Evolutionary conservation across 140 eudicot genomes (phyloP).

Genomic region (Ambrosia hybrid): DNA sequence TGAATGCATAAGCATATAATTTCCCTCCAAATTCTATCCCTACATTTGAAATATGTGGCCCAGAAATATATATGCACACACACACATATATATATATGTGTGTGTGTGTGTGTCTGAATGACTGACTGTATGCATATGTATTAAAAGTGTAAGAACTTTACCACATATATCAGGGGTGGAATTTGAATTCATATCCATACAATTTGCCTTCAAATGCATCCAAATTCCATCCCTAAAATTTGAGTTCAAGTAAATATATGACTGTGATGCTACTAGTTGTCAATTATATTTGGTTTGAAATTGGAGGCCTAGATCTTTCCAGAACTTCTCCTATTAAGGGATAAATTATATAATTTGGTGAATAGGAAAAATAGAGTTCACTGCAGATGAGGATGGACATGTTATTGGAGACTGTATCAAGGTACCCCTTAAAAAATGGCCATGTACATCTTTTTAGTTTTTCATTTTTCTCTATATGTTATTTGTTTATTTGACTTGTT

Average conservation of each 20-base stretch:
- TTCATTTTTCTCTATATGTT: neutral
- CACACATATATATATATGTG: no score
- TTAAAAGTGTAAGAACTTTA: no score
- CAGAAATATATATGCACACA: neutral
- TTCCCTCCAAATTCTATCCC: neutral
- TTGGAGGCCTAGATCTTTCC: no score
- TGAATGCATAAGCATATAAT: neutral
- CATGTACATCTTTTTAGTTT: neutral
- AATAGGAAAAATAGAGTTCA: slow-evolving; percentile 79
- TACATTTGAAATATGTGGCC: neutral
- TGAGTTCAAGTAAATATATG: slow-evolving; percentile 3
- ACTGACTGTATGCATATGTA: no score
- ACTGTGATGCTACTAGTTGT: neutral
- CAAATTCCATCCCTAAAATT: no score
- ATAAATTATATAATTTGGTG: slow-evolving; percentile 9
- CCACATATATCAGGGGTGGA: no score
- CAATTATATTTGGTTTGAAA: neutral
- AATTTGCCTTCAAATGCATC: no score
- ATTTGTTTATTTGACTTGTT: neutral
- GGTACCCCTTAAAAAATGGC: slow-evolving; percentile 36
- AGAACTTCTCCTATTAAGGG: no score
- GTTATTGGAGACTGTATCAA: slow-evolving; percentile 92
- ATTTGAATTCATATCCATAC: no score
- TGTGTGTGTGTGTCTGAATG: no score
- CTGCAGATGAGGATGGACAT: slow-evolving; percentile 87